Evolutionary conservation across 768 basidiomycete species (phyloP).

Genomic region (Suillus placidus): DNA sequence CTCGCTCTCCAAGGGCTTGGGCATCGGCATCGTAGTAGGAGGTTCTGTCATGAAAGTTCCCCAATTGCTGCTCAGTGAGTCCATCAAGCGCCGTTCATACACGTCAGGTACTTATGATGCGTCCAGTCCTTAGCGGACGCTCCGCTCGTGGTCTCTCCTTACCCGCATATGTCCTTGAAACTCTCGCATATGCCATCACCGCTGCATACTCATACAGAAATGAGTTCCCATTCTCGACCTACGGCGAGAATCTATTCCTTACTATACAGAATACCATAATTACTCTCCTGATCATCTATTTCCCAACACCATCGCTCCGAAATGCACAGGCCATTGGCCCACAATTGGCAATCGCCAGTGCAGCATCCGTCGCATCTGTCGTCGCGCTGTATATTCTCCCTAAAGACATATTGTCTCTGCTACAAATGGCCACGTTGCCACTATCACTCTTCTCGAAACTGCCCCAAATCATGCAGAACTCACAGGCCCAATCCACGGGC

Average conservation of each 20-base stretch:
- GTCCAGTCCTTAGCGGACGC: conserved; percentile 63
- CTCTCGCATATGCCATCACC: conserved; percentile 86
- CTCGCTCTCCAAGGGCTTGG: conserved; percentile 88
- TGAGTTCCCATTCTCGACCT: conserved; percentile 93
- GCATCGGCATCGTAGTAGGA: conserved; percentile 89
- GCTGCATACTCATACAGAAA: conserved; percentile 86
- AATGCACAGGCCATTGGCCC: conserved; percentile 31
- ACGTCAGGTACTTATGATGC: conserved; percentile 11
- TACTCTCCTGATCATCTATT: conserved; percentile 82
- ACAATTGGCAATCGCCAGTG: conserved; percentile 33
- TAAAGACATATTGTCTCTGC: conserved; percentile 54
- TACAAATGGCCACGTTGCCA: conserved; percentile 88
- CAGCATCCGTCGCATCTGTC: conserved; percentile 38
- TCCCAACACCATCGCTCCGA: conserved; percentile 41
- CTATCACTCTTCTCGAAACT: conserved; percentile 91
- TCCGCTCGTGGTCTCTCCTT: conserved; percentile 90
- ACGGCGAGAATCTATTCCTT: conserved; percentile 96
- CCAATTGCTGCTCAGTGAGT: conserved; percentile 82
- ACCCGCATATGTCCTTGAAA: conserved; percentile 87
- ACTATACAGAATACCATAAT: conserved; percentile 87
- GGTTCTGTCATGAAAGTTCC: conserved; percentile 97
- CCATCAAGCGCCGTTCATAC: background rate
- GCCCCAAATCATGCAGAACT: conserved; percentile 89
- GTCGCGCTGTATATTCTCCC: conserved; percentile 53
- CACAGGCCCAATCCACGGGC: conserved; percentile 76